These are phyloP conservation scores for Leishmania amazonensis DNA, from an alignment of 208 protist genomes.

Conservation along the genomic window DNA sequence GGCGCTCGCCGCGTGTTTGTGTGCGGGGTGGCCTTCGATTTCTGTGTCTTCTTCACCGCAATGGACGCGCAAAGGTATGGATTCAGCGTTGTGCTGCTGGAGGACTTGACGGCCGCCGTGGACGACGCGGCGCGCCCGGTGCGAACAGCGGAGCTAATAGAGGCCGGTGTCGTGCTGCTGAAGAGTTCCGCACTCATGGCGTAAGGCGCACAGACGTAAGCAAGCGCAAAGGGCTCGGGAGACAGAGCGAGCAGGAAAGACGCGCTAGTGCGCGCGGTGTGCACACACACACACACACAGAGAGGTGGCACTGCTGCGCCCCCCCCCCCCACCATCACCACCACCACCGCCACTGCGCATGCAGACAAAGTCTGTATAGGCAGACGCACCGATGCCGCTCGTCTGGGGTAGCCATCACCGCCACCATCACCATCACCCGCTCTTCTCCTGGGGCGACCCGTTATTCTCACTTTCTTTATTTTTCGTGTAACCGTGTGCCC, in stretches of 20 bases:
- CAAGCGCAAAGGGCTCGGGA: neutral
- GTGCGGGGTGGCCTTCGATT: conserved; percentile 69
- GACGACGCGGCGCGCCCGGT: conserved; percentile 4
- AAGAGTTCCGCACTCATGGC: conserved; percentile 3
- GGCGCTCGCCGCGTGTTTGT: conserved; percentile 67
- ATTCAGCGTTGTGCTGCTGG: conserved; percentile 59
- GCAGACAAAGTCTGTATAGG: too few relatives aligned
- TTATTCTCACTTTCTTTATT: neutral
- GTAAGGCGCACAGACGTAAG: neutral
- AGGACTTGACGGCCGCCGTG: conserved; percentile 52
- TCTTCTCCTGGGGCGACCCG: neutral
- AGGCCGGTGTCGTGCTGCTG: conserved; percentile 6
- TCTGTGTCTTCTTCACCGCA: conserved; percentile 68
- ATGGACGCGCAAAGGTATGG: conserved; percentile 41
- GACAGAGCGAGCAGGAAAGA: neutral
- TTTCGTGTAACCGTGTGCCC: neutral
- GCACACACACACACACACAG: neutral
- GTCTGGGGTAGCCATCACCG: neutral
- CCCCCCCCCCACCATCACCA: too few relatives aligned
- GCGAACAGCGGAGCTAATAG: conserved; percentile 10
- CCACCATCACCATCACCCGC: neutral
- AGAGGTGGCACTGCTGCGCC: neutral
- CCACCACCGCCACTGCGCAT: too few relatives aligned
- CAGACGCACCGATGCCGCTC: neutral
- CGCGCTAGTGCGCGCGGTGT: neutral